These are phyloP conservation scores for Colletotrichum limetticola DNA, from an alignment of 2,329 filamentous ascomycete genomes.

Conservation along the genomic window DNA sequence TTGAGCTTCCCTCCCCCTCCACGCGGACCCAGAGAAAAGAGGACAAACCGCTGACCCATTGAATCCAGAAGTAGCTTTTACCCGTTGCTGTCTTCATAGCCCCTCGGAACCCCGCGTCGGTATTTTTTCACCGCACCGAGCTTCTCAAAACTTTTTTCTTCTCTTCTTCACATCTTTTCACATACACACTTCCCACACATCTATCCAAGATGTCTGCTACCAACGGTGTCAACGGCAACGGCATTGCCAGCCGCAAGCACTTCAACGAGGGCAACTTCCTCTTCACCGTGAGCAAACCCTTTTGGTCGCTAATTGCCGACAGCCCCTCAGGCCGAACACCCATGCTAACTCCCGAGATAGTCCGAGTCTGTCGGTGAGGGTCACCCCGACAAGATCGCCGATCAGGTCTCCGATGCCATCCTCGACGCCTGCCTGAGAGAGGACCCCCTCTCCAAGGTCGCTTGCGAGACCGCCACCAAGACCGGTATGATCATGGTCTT, in stretches of 20 bases:
- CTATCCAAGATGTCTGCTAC: conserved; percentile 66
- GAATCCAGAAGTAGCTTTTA: conserved; percentile 24
- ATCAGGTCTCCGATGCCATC: conserved; percentile 98
- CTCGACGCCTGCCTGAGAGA: conserved; percentile 96
- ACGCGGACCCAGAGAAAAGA: neutral
- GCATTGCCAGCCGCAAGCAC: conserved; percentile 53
- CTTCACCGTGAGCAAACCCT: conserved; percentile 72
- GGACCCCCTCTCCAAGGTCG: conserved; percentile 98
- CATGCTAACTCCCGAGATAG: conserved; percentile 48
- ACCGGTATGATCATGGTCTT: conserved; percentile 99
- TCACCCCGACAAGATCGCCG: conserved; percentile 96
- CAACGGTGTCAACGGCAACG: conserved; percentile 58
- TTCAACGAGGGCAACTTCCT: conserved; percentile 79
- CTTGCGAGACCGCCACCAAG: conserved; percentile 99
- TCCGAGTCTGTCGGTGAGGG: conserved; percentile 91
- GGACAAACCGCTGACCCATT: conserved; percentile 14
- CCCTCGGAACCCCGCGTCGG: conserved; percentile 40
- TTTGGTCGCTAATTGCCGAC: neutral
- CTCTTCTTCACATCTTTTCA: conserved; percentile 34
- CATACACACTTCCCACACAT: conserved; percentile 35
- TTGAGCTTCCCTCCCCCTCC: conserved; percentile 11
- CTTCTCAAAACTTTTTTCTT: conserved; percentile 41
- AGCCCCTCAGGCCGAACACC: neutral
- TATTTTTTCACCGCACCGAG: conserved; percentile 29
- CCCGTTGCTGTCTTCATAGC: conserved; percentile 40